Conservation (phyloP, 78 protist species). For the Dictyostelium capitatum region DNA sequence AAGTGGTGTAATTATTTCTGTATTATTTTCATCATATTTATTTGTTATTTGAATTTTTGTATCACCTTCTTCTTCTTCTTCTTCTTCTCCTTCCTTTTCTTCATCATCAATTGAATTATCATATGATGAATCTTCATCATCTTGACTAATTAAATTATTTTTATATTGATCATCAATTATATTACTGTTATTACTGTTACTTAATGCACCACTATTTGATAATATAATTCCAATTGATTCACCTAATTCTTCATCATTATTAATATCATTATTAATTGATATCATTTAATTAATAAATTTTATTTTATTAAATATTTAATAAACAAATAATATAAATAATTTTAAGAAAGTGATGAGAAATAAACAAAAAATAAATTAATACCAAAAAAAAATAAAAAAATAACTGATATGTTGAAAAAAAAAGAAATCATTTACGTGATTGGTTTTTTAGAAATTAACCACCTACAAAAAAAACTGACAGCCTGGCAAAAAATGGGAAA, state of each 20-base stretch:
- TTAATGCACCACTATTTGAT: neutral
- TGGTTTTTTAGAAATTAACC: too few species aligned
- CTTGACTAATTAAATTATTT: neutral
- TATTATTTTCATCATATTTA: neutral
- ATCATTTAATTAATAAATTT: neutral
- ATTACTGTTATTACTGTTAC: neutral
- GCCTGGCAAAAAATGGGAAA: too few species aligned
- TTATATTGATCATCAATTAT: neutral
- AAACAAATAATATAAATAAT: neutral
- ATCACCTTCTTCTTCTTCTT: neutral
- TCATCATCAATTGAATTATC: neutral
- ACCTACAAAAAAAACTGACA: too few species aligned
- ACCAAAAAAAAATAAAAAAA: too few species aligned
- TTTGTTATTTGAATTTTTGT: neutral
- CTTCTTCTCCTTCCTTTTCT: neutral
- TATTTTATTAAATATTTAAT: neutral
- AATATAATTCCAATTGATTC: neutral
- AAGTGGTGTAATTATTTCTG: constrained; percentile 11
- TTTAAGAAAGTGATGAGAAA: neutral
- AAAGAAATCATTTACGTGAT: too few species aligned
- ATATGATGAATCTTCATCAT: neutral
- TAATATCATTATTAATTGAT: neutral
- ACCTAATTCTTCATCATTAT: neutral
- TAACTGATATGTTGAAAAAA: too few species aligned
- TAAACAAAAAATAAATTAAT: neutral